Conservation (phyloP, 768 basidiomycete species). For the Boletus tylopilopsis region DNA sequence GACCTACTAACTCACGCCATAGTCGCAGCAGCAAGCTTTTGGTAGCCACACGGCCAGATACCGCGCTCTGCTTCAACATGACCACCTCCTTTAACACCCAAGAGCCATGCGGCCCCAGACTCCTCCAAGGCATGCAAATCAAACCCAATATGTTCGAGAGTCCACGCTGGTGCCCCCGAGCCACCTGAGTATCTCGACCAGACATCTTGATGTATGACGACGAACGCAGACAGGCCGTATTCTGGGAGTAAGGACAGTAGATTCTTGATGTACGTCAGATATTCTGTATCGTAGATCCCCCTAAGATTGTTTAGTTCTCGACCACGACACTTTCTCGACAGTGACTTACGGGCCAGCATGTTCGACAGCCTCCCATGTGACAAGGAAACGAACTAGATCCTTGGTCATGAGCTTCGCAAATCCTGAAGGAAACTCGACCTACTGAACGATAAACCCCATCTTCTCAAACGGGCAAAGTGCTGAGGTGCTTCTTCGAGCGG, state of each 20-base stretch:
- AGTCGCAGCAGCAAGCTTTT: constrained; percentile 88
- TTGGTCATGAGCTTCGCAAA: neutral
- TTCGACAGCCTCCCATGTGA: constrained; percentile 97
- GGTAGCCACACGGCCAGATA: constrained; percentile 91
- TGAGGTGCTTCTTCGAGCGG: constrained; percentile 84
- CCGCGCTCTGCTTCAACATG: constrained; percentile 76
- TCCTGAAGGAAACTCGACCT: constrained; percentile 24
- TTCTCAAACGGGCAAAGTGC: constrained; percentile 71
- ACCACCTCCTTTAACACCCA: constrained; percentile 73
- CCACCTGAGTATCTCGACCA: constrained; percentile 95
- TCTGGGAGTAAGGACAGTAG: constrained; percentile 67
- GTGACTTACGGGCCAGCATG: constrained; percentile 83
- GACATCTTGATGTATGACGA: constrained; percentile 90
- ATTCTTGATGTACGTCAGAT: constrained; percentile 71
- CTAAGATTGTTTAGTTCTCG: constrained; percentile 36
- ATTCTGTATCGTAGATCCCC: constrained; percentile 80
- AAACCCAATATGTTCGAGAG: constrained; percentile 81
- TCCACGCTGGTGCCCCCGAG: constrained; percentile 97
- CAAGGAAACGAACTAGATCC: constrained; percentile 74
- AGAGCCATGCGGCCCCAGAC: constrained; percentile 83
- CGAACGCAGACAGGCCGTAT: constrained; percentile 70
- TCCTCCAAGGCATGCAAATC: constrained; percentile 77
- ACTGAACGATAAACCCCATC: constrained; percentile 91
- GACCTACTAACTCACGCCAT: constrained; percentile 64
- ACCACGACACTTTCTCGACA: neutral